Base-by-base conservation (phyloP, 2,329 filamentous ascomycete species). In the Colletotrichum sp. region DNA sequence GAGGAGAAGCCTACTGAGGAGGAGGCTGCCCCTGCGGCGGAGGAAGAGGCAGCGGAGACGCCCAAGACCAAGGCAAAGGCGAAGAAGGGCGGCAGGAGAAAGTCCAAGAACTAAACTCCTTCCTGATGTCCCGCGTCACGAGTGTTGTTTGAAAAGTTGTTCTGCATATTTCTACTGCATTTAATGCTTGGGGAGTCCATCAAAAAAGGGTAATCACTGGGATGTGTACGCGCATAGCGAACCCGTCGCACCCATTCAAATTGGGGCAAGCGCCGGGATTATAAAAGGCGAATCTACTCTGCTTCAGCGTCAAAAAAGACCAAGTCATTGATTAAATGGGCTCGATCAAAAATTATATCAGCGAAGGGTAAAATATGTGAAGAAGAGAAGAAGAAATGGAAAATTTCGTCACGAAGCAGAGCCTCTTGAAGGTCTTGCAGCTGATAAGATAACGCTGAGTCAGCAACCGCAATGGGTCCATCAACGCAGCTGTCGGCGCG, bases 171-270 rank as follows among this genome's bases (percentile, higher is more conserved):
- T 67, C 32, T 59, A 55, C 62, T 55, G 26, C 12, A 59, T 74
- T 65, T 49, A 49, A 24, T 55, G 32, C 36, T 49, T 44, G 49
- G 18, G 60, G 65, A 75, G 71, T 66, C 49, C n/a, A 71, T 30
- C 36, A 65, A 34, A 52, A 64, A 59, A 65, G 15, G 59, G 69
- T 55, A 49, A 60, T 73, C 55, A 74, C 52, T 39, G 60, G 64
- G 30, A 32, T 30, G 89, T 92, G 89, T 92, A 83, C 87, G 90
- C 90, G 84, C 90, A 90, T 89, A 92, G 90, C 90, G 90, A 92
- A 92, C 89, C 90, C 87, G 86, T 85, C 83, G 86, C 87, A 86
- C 88, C 87, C 88, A 85, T 84, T 78, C 79, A 80, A 80, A 81
- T 79, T 81, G 81, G 81, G 87, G 88, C 85, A 86, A 85, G 86